Conservation (phyloP, 345 rosid species). For the Viola odorata region DNA sequence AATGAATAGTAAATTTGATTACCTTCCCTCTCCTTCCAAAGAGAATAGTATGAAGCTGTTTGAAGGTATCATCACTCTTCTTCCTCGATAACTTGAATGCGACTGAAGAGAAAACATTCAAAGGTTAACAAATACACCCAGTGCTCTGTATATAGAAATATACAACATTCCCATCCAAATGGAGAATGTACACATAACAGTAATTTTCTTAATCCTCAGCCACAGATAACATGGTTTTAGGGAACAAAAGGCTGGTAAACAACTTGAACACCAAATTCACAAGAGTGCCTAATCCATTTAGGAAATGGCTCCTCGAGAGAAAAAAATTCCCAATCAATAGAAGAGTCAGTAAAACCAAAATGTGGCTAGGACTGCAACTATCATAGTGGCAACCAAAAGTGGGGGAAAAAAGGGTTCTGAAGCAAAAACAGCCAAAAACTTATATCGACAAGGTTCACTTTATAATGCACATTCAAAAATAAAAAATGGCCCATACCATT, state of each 20-base stretch:
- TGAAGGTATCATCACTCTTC: constrained; percentile 75
- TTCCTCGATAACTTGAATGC: constrained; percentile 71
- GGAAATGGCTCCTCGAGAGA: no score
- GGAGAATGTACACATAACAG: not conserved
- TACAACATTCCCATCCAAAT: not conserved
- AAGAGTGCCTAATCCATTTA: no score
- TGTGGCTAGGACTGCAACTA: no score
- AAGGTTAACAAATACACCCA: constrained; percentile 6
- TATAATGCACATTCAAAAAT: no score
- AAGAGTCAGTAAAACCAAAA: no score
- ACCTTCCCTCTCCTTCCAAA: constrained; percentile 91
- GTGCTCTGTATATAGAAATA: not conserved
- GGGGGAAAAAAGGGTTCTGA: not conserved
- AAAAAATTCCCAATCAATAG: no score
- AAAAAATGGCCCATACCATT: constrained; percentile 47
- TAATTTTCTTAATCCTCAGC: not conserved
- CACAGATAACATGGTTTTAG: not conserved
- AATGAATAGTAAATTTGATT: constrained; percentile 11
- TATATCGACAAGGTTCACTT: not conserved
- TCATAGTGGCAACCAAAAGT: no score
- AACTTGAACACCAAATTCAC: no score
- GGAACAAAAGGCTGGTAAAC: no score
- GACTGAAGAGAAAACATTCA: constrained; percentile 43
- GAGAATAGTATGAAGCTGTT: constrained; percentile 64
- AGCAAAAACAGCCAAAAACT: not conserved